These are phyloP conservation scores for Oryza rufipogon DNA, from an alignment of 176 grass and related monocot species.

Conservation along the genomic window DNA sequence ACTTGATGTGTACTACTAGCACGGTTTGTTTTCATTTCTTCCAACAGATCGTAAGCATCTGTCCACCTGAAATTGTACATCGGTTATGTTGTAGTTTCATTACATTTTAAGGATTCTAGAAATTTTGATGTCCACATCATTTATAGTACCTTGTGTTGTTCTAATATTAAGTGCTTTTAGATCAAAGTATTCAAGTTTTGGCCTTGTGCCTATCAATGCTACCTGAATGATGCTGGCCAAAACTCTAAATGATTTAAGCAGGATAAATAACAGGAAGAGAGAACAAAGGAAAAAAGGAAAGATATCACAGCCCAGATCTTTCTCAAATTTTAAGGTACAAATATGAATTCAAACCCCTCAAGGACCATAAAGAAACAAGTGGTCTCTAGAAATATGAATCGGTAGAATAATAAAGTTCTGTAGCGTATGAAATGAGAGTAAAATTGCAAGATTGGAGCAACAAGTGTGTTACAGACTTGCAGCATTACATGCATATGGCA, in stretches of 20 bases:
- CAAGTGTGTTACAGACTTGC: background rate
- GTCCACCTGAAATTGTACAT: conserved; percentile 68
- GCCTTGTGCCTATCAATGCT: background rate
- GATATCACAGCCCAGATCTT: conserved; percentile 15
- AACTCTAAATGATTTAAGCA: conserved; percentile 7
- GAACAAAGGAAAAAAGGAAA: background rate
- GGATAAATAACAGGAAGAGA: background rate
- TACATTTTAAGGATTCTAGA: conserved; percentile 25
- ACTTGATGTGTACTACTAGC: conserved; percentile 78
- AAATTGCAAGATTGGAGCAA: background rate
- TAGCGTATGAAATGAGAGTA: background rate
- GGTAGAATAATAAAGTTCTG: background rate
- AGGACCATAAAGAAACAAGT: conserved; percentile 4
- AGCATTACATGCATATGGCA: background rate
- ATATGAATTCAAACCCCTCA: conserved; percentile 4
- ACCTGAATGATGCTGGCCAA: conserved; percentile 18
- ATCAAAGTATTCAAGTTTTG: conserved; percentile 28
- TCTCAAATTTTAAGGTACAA: conserved; percentile 7
- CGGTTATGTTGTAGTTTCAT: conserved; percentile 3
- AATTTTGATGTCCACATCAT: background rate
- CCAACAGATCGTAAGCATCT: conserved; percentile 74
- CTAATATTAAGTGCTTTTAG: background rate
- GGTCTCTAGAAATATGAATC: conserved; percentile 17
- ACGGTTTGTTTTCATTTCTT: conserved; percentile 88
- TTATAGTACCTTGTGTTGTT: background rate